These are phyloP conservation scores for Plasmodium gaboni DNA, from an alignment of 169 alveolate species.

Conservation along the genomic window DNA sequence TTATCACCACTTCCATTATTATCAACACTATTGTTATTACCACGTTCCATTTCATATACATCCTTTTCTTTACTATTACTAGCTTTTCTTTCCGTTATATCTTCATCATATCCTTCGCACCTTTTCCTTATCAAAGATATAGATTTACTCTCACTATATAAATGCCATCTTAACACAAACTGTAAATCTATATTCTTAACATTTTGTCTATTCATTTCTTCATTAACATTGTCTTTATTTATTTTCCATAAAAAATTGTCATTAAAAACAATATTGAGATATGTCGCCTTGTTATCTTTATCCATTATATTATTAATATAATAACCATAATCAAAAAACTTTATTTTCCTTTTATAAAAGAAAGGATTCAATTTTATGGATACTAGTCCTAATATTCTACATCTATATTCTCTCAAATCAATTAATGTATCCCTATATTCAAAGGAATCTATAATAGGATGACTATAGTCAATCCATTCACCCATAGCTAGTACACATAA, in stretches of 20 bases:
- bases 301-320: conserved; percentile 52
- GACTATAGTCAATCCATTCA: conserved; percentile 85
- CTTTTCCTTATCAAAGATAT: conserved; percentile 26
- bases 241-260: conserved; percentile 66
- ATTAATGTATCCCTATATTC: conserved; percentile 82
- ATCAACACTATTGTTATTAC: neutral
- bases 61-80: neutral
- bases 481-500: conserved; percentile 83
- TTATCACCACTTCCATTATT: neutral
- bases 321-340: conserved; percentile 70
- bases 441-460: conserved; percentile 79
- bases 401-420: conserved; percentile 84
- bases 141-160: conserved; percentile 55
- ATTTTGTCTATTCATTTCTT: conserved; percentile 79
- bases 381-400: conserved; percentile 84
- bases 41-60: neutral
- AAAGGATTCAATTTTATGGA: conserved; percentile 78
- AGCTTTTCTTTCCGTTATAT: neutral
- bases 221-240: conserved; percentile 63
- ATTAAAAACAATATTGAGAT: conserved; percentile 12
- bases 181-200: conserved; percentile 70
- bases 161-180: conserved; percentile 82
- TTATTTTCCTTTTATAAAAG: conserved; percentile 77
- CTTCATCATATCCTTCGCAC: neutral
- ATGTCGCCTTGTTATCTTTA: conserved; percentile 27